Conservation (phyloP, 331 rosid species). For the Rosa hybrid region DNA sequence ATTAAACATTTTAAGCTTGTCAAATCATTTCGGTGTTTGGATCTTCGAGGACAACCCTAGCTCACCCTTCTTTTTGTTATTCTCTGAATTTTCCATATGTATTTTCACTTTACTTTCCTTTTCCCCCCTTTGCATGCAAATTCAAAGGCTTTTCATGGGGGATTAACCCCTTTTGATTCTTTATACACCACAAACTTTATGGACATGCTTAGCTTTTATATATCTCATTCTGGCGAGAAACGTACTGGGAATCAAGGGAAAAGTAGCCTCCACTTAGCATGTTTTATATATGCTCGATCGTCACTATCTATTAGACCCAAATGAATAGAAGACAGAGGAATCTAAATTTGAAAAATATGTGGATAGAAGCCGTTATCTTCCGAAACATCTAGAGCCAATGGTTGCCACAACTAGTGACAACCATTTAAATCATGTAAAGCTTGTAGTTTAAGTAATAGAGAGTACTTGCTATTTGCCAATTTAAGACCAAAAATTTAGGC, state of each 20-base stretch:
- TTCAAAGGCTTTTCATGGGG: slow-evolving; percentile 30
- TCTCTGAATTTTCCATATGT: not conserved
- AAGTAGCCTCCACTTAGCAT: slow-evolving; percentile 40
- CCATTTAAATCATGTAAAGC: not conserved
- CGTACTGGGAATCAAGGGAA: slow-evolving; percentile 33
- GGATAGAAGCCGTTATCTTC: not conserved
- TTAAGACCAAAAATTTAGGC: too few relatives aligned
- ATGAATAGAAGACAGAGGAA: not conserved
- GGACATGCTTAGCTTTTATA: not conserved
- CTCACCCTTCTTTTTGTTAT: slow-evolving; percentile 13
- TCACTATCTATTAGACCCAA: not conserved
- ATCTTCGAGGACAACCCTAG: slow-evolving; percentile 51
- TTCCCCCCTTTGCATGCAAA: not conserved
- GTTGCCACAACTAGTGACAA: not conserved
- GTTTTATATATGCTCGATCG: slow-evolving; percentile 1
- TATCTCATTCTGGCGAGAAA: slow-evolving; percentile 16
- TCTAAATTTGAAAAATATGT: not conserved
- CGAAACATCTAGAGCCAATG: not conserved
- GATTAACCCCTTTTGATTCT: slow-evolving; percentile 26
- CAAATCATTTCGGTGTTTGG: slow-evolving; percentile 38
- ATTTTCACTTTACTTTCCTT: not conserved
- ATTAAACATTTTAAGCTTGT: slow-evolving; percentile 27
- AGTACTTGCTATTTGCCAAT: not conserved
- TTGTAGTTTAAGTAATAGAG: not conserved
- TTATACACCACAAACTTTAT: slow-evolving; percentile 42